A percentile compares a stretch with the other conserved stretches of the same genome.
Conservation (phyloP, 2,329 filamentous ascomycete genomes). For the Cadophora gregata region DNA sequence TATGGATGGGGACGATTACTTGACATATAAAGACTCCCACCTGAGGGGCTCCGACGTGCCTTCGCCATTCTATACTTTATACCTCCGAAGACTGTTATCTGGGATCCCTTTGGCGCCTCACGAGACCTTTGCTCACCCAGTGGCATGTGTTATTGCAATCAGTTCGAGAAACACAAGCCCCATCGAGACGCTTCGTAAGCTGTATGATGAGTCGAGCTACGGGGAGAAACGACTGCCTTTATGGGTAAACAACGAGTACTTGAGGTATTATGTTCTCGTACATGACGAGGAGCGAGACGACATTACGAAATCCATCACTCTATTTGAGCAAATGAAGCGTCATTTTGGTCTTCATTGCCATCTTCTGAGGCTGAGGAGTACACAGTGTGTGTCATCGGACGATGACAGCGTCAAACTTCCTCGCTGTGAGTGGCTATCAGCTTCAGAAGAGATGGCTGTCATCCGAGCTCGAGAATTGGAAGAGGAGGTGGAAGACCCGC, state of each 20-base stretch:
- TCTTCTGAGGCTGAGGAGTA: conserved; percentile 82
- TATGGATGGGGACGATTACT: conserved; percentile 40
- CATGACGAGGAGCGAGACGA: conserved; percentile 97
- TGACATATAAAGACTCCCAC: conserved; percentile 47
- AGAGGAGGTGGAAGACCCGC: conserved; percentile 73
- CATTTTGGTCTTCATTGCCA: conserved; percentile 97
- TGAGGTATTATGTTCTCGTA: conserved; percentile 94
- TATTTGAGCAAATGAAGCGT: conserved; percentile 99
- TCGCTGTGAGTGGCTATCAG: conserved; percentile 86
- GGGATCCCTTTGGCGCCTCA: conserved; percentile 79
- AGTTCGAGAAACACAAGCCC: conserved; percentile 85
- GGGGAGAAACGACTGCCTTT: conserved; percentile 75
- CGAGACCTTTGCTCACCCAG: conserved; percentile 93
- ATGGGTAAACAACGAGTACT: conserved; percentile 90
- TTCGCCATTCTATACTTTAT: conserved; percentile 85
- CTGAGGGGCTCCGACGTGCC: conserved; percentile 49
- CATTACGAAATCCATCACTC: conserved; percentile 82
- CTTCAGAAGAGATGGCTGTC: conserved; percentile 80
- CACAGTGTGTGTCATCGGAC: conserved; percentile 85
- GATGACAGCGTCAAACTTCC: conserved; percentile 87
- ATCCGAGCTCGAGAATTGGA: conserved; percentile 71
- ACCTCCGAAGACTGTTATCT: conserved; percentile 82
- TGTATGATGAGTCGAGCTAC: conserved; percentile 85
- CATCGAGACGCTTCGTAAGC: conserved; percentile 81
- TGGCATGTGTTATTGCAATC: conserved; percentile 92